Conservation (phyloP, 2,329 filamentous ascomycete species). For the Xylariaceae sp. region DNA sequence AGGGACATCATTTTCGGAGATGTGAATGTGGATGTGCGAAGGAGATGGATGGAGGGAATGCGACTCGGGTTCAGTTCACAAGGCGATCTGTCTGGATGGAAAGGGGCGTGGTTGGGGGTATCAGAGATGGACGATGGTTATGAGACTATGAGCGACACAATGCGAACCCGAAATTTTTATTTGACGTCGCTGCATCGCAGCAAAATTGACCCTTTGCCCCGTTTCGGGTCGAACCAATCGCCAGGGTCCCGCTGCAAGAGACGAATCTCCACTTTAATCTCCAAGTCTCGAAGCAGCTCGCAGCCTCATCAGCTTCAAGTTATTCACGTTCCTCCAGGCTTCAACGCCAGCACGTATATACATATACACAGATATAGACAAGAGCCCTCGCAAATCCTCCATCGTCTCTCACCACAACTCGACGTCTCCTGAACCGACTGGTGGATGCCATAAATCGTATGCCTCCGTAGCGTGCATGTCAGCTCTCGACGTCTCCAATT, state of each 20-base stretch:
- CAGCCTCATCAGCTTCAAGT: too few relatives aligned
- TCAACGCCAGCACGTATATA: too few relatives aligned
- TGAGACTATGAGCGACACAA: slow-evolving; percentile 3
- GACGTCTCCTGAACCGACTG: too few relatives aligned
- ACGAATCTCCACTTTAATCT: too few relatives aligned
- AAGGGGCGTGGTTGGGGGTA: neutral
- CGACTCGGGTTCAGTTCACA: neutral
- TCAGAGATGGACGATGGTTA: slow-evolving; percentile 5
- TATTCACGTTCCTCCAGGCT: too few relatives aligned
- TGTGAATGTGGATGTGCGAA: neutral
- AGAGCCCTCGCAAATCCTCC: too few relatives aligned
- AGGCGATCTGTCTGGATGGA: neutral
- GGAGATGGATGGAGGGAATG: neutral
- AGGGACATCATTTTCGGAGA: slow-evolving; percentile 63
- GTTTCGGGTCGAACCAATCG: neutral
- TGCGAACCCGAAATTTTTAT: slow-evolving; percentile 10
- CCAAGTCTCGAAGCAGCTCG: too few relatives aligned
- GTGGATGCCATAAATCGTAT: too few relatives aligned
- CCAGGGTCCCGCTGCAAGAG: neutral
- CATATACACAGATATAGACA: too few relatives aligned
- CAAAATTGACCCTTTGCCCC: slow-evolving; percentile 11
- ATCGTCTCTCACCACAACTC: too few relatives aligned
- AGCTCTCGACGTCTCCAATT: too few relatives aligned
- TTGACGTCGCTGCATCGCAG: slow-evolving; percentile 11
- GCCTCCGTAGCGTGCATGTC: too few relatives aligned